Conservation (phyloP, 2,329 filamentous ascomycete species). For the Talaromyces sp. region DNA sequence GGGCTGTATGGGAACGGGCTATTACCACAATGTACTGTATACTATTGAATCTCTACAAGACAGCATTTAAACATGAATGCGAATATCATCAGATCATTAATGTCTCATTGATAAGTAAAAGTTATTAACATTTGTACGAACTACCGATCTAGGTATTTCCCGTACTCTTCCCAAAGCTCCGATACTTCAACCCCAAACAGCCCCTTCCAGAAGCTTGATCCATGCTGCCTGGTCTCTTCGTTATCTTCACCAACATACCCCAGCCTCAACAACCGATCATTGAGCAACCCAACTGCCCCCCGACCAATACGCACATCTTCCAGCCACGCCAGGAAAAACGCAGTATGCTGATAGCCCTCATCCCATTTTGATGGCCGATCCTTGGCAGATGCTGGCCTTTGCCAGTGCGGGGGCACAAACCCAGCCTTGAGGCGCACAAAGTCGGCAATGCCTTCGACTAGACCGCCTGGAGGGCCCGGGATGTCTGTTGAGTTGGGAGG, state of each 20-base stretch:
- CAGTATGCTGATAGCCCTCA: constrained; percentile 82
- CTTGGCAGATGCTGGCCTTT: constrained; percentile 40
- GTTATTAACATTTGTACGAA: background rate
- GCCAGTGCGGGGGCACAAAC: constrained; percentile 80
- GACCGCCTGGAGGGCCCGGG: constrained; percentile 56
- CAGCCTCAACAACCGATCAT: constrained; percentile 31
- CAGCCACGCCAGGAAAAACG: constrained; percentile 83
- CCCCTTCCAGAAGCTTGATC: constrained; percentile 29
- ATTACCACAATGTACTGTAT: constrained; percentile 32
- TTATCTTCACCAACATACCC: constrained; percentile 30
- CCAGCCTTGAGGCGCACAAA: constrained; percentile 76
- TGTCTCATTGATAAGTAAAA: background rate
- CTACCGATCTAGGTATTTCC: constrained; percentile 38
- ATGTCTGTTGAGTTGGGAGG: constrained; percentile 31
- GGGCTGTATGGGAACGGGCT: constrained; percentile 9
- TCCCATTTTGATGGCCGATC: constrained; percentile 67
- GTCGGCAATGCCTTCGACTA: constrained; percentile 89
- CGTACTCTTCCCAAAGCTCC: constrained; percentile 72
- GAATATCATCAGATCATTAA: background rate
- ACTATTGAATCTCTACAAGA: constrained; percentile 17
- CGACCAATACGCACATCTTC: constrained; percentile 65
- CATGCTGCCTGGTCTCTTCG: background rate
- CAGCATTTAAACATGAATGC: background rate
- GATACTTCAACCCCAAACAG: constrained; percentile 62
- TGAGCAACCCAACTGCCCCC: constrained; percentile 58